Percentiles rank a stretch among this genome's conserved stretches.
Evolutionary conservation across 1,139 yeast genomes (phyloP).

Genomic region (Arxiozyma heterogenica): DNA sequence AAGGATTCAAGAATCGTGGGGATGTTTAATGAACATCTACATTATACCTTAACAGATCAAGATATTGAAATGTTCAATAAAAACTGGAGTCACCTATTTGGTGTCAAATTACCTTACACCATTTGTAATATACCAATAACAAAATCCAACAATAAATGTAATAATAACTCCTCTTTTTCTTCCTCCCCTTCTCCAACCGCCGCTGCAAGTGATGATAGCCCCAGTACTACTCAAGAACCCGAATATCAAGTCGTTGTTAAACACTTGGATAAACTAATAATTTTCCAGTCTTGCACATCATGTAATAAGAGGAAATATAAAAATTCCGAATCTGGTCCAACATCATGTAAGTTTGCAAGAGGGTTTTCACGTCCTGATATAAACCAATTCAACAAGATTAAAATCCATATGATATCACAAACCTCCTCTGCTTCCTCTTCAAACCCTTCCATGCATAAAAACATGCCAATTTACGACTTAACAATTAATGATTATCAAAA

Average conservation of each 20-base stretch:
- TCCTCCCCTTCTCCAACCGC: background rate
- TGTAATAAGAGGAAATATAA: conserved; percentile 17
- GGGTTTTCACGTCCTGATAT: conserved; percentile 29
- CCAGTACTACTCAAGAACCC: background rate
- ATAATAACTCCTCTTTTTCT: background rate
- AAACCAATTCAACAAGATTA: conserved; percentile 1
- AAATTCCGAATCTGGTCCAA: background rate
- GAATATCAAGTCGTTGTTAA: conserved; percentile 14
- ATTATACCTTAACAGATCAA: conserved; percentile 12
- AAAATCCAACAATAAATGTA: background rate
- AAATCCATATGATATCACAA: conserved; percentile 14
- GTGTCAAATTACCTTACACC: background rate
- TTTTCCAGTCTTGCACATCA: conserved; percentile 25
- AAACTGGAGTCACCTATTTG: background rate
- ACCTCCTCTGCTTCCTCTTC: conserved; percentile 4
- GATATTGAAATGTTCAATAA: conserved; percentile 11
- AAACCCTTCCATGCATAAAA: conserved; percentile 12
- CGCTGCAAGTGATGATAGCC: background rate
- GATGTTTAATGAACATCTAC: conserved; percentile 12
- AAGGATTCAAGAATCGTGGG: conserved; percentile 19
- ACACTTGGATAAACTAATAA: conserved; percentile 26
- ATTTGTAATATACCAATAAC: background rate
- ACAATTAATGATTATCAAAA: conserved; percentile 19
- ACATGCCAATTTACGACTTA: conserved; percentile 21
- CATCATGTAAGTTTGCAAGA: conserved; percentile 22